Conservation (phyloP, 2,329 filamentous ascomycete species). For the Talaromyces sp. region DNA sequence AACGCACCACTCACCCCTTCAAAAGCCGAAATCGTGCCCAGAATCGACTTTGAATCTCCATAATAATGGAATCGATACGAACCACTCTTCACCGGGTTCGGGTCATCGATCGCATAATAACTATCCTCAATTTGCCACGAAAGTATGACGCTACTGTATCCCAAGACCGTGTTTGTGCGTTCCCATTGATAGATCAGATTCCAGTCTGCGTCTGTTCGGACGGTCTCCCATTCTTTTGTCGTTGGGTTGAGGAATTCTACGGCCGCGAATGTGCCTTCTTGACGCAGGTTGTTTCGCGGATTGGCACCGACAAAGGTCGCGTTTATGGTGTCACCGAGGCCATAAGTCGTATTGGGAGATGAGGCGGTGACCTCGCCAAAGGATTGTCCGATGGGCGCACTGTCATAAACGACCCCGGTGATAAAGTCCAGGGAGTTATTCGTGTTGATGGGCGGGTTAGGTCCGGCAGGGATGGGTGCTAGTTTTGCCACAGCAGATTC, state of each 20-base stretch:
- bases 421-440: slow-evolving; percentile 76
- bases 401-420: slow-evolving; percentile 71
- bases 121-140: slow-evolving; percentile 72
- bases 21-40: slow-evolving; percentile 63
- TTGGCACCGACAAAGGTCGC: slow-evolving; percentile 81
- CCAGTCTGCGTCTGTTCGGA: slow-evolving; percentile 79
- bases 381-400: slow-evolving; percentile 58
- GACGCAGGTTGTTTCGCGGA: slow-evolving; percentile 79
- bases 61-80: slow-evolving; percentile 78
- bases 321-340: slow-evolving; percentile 59
- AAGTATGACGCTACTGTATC: slow-evolving; percentile 73
- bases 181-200: slow-evolving; percentile 76
- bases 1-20: slow-evolving; percentile 60
- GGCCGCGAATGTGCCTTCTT: slow-evolving; percentile 72
- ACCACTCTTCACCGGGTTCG: slow-evolving; percentile 47
- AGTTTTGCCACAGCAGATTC: slow-evolving; percentile 38
- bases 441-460: slow-evolving; percentile 72
- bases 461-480: slow-evolving; percentile 51
- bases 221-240: slow-evolving; percentile 57
- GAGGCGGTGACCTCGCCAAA: slow-evolving; percentile 66
- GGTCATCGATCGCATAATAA: slow-evolving; percentile 41
- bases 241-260: slow-evolving; percentile 60
- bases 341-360: slow-evolving; percentile 55
- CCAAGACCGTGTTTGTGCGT: slow-evolving; percentile 64
- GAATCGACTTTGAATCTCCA: slow-evolving; percentile 70